Percentiles rank a stretch among this genome's conserved stretches.
Conservation (phyloP, 2,329 filamentous ascomycete species). For the Aspergillus versicolor region DNA sequence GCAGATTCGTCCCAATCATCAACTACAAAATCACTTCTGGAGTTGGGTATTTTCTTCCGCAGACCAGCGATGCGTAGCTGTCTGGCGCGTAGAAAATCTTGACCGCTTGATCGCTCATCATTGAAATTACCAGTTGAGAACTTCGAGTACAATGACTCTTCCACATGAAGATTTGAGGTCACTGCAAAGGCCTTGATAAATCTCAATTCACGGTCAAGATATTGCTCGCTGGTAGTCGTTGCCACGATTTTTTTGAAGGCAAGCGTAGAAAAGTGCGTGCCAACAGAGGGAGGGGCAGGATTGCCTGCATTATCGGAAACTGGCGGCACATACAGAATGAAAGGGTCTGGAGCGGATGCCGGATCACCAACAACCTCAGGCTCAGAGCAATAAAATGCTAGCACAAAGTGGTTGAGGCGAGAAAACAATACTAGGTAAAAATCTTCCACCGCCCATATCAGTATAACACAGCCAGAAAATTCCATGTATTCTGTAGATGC, state of each 20-base stretch:
- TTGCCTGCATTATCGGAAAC: constrained; percentile 12
- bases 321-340: constrained; percentile 30
- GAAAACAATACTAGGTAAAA: constrained; percentile 43
- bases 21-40: constrained; percentile 35
- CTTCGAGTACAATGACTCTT: constrained; percentile 34
- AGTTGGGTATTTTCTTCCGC: constrained; percentile 9
- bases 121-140: constrained; percentile 10
- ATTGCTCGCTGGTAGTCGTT: constrained; percentile 14
- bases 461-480: not conserved
- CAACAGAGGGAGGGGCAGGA: constrained; percentile 6
- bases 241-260: constrained; percentile 32
- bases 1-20: constrained; percentile 37
- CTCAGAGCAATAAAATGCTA: constrained; percentile 33
- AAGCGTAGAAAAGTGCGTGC: constrained; percentile 29
- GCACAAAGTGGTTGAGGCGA: constrained; percentile 33
- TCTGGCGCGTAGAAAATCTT: constrained; percentile 24
- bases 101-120: constrained; percentile 15
- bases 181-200: constrained; percentile 40
- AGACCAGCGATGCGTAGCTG: constrained; percentile 17
- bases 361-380: constrained; percentile 21
- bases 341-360: constrained; percentile 33
- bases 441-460: constrained; percentile 23
- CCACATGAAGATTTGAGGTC: constrained; percentile 32
- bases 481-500: not conserved
- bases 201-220: constrained; percentile 21